Evolutionary conservation across 495 filamentous ascomycete species (phyloP).

Genomic region (Venustampulla echinocandica): DNA sequence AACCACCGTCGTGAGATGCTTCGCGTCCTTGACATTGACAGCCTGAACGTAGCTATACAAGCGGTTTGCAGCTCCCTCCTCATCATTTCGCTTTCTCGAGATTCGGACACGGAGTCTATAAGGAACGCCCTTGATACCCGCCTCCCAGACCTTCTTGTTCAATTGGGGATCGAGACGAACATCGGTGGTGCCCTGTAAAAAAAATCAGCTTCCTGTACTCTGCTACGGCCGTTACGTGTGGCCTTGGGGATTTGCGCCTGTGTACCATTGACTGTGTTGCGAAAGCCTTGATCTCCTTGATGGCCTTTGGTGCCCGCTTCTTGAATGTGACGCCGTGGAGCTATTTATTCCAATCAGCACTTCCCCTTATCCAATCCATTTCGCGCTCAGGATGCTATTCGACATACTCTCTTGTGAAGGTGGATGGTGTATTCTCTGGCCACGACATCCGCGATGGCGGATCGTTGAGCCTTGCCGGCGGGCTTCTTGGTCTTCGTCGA

Average conservation of each 20-base stretch:
- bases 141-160: slow-evolving; percentile 99
- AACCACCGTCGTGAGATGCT: slow-evolving; percentile 84
- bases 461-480: slow-evolving; percentile 68
- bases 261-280: slow-evolving; percentile 92
- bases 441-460: slow-evolving; percentile 96
- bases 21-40: slow-evolving; percentile 96
- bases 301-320: slow-evolving; percentile 94
- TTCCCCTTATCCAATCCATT: slow-evolving; percentile 5
- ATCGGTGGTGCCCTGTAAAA: slow-evolving; percentile 78
- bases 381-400: slow-evolving; percentile 28
- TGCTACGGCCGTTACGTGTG: slow-evolving; percentile 2
- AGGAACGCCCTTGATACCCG: slow-evolving; percentile 95
- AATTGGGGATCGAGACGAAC: slow-evolving; percentile 96
- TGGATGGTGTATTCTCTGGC: slow-evolving; percentile 99
- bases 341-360: slow-evolving; percentile 39
- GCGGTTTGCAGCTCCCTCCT: slow-evolving; percentile 98
- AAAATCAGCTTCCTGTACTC: neutral
- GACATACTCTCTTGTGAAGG: slow-evolving; percentile 97
- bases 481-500: slow-evolving; percentile 57
- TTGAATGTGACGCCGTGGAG: slow-evolving; percentile 97
- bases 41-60: slow-evolving; percentile 98
- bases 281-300: slow-evolving; percentile 98
- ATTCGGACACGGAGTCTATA: slow-evolving; percentile 96
- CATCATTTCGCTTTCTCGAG: slow-evolving; percentile 98
- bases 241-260: slow-evolving; percentile 6